These are phyloP conservation scores for Cladosporium velox DNA, from an alignment of 2,329 filamentous ascomycete species.

Conservation along the genomic window DNA sequence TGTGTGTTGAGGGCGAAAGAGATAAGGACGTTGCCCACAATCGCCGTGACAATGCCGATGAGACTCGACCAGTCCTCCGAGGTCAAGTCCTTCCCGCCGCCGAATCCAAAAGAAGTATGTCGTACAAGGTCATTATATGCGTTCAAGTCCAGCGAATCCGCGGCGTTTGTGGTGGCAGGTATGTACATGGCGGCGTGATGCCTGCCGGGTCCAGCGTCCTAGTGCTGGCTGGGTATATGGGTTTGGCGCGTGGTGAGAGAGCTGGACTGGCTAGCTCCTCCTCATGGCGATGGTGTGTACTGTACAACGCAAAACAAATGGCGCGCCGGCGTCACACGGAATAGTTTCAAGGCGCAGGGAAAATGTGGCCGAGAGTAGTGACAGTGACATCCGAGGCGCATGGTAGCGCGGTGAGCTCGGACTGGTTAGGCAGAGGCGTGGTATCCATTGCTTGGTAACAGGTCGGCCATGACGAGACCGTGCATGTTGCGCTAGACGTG, in stretches of 20 bases:
- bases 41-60: constrained; percentile 91
- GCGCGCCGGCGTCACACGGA: background rate
- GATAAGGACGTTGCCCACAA: constrained; percentile 89
- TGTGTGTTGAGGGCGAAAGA: constrained; percentile 96
- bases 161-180: constrained; percentile 3
- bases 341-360: background rate
- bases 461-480: constrained; percentile 5
- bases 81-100: constrained; percentile 8
- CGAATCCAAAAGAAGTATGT: constrained; percentile 11
- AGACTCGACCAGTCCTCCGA: constrained; percentile 74
- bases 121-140: constrained; percentile 6
- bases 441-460: constrained; percentile 4
- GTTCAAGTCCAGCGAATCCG: background rate
- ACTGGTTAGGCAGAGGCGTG: constrained; percentile 5
- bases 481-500: constrained; percentile 1
- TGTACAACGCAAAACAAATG: constrained; percentile 2
- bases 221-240: background rate
- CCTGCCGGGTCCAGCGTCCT: background rate
- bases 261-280: constrained; percentile 2
- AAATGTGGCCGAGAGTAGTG: background rate
- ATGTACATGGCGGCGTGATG: constrained; percentile 17
- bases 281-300: background rate
- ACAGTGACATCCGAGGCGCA: constrained; percentile 10
- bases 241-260: constrained; percentile 9
- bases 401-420: constrained; percentile 12